phyloP scores from a whole-genome alignment of 75 land plant species.

The Pinus albicaulis region DNA sequence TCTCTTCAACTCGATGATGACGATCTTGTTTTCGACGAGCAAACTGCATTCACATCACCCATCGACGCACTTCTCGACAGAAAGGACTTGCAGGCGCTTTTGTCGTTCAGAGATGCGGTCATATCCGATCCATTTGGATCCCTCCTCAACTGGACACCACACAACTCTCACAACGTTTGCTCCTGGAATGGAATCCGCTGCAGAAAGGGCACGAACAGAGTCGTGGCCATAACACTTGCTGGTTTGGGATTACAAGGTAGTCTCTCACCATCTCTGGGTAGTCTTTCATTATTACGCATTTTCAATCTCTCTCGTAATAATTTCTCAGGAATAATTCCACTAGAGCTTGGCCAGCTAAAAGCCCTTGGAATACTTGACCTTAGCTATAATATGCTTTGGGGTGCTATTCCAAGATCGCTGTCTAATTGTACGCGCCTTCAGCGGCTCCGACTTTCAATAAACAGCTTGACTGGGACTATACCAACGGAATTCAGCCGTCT shows the following conservation, averaged over 20 bases:
- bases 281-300: conserved; percentile 24
- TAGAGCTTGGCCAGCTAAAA: conserved; percentile 34
- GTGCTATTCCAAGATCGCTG: conserved; percentile 55
- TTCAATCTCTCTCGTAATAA: conserved; percentile 72
- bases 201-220: neutral
- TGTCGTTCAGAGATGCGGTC: no score
- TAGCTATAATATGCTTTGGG: conserved; percentile 42
- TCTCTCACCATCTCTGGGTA: conserved; percentile 42
- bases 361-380: conserved; percentile 35
- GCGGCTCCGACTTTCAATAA: conserved; percentile 42
- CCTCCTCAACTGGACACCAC: conserved; percentile 27
- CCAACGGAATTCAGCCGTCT: conserved; percentile 50
- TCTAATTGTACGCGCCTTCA: conserved; percentile 29
- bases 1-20: no score
- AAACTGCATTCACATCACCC: no score
- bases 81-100: no score
- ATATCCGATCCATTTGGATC: conserved; percentile 26
- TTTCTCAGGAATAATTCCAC: conserved; percentile 70
- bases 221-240: conserved; percentile 43
- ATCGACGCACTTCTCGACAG: no score
- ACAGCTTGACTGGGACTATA: conserved; percentile 43
- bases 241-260: conserved; percentile 43
- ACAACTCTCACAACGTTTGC: conserved; percentile 28
- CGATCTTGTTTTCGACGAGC: no score
- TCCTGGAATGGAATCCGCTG: conserved; percentile 47